Evolutionary conservation across 805 yeast genomes (phyloP).

Genomic region (Grigorovia transvaalensis): DNA sequence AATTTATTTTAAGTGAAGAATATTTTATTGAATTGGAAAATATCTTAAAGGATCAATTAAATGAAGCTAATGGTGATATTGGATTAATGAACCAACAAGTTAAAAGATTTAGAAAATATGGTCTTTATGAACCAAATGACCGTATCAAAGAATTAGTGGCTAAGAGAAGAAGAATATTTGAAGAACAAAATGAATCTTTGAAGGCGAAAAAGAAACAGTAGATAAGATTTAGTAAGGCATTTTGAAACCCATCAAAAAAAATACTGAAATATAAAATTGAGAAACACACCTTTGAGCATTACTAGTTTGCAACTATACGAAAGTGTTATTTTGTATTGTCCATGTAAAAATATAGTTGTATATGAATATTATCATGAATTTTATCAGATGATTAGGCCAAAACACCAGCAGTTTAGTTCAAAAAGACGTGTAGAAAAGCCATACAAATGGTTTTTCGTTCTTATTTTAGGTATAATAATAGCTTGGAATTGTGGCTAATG

Average conservation of each 20-base stretch:
- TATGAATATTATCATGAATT: background rate
- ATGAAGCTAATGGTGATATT: constrained; percentile 28
- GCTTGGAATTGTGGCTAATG: constrained; percentile 9
- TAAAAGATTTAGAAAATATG: constrained; percentile 57
- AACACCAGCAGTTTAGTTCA: no score
- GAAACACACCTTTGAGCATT: background rate
- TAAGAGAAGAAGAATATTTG: constrained; percentile 19
- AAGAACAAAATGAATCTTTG: constrained; percentile 7
- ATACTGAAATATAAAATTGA: background rate
- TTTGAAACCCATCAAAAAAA: background rate
- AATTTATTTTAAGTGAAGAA: constrained; percentile 47
- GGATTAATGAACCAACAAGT: constrained; percentile 33
- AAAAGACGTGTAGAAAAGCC: no score
- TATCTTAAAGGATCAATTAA: constrained; percentile 33
- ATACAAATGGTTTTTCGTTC: background rate
- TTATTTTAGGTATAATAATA: constrained; percentile 4
- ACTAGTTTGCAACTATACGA: background rate
- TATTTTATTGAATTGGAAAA: constrained; percentile 43
- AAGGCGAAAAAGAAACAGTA: constrained; percentile 1
- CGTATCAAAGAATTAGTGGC: constrained; percentile 18
- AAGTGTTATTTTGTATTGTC: background rate
- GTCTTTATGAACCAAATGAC: constrained; percentile 44
- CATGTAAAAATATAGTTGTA: background rate
- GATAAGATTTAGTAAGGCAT: background rate
- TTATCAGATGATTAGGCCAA: no score